phyloP scores from a whole-genome alignment of 208 protist genomes.

The Crithidia brevicula region DNA sequence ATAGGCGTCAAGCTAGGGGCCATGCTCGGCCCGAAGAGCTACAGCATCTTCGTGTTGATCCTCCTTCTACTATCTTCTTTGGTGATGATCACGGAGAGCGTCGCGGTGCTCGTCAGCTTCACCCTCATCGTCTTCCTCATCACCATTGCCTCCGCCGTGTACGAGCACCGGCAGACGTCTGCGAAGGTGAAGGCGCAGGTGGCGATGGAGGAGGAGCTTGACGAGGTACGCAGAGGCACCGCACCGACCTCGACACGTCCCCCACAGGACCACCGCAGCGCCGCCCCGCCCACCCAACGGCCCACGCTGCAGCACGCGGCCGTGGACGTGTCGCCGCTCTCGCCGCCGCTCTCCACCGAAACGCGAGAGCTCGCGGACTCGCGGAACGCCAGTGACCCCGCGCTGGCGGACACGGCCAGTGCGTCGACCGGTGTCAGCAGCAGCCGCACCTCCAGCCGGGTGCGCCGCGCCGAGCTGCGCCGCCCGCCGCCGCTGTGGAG shows the following conservation, averaged over 20 bases:
- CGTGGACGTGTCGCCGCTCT: not conserved
- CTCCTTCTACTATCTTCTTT: slow-evolving; percentile 45
- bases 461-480: slow-evolving; percentile 29
- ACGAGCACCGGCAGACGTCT: slow-evolving; percentile 30
- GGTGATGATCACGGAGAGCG: slow-evolving; percentile 39
- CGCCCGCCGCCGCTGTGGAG: slow-evolving; percentile 31
- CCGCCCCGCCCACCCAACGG: no score
- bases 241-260: not conserved
- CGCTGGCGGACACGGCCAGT: slow-evolving; percentile 10
- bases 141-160: slow-evolving; percentile 24
- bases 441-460: slow-evolving; percentile 22
- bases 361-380: not conserved
- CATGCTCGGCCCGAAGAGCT: slow-evolving; percentile 41
- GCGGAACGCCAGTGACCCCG: not conserved
- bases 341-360: not conserved
- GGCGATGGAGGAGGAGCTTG: slow-evolving; percentile 29
- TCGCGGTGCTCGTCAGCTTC: slow-evolving; percentile 23
- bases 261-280: not conserved
- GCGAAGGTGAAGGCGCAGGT: slow-evolving; percentile 28
- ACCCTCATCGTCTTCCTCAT: slow-evolving; percentile 12
- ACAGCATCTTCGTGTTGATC: slow-evolving; percentile 42
- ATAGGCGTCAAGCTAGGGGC: slow-evolving; percentile 41
- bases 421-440: slow-evolving; percentile 12
- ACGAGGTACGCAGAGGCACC: slow-evolving; percentile 7
- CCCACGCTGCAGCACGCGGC: slow-evolving; percentile 1